These are phyloP conservation scores for Fusarium fracticaudum DNA, from an alignment of 2,329 filamentous ascomycete genomes.

Conservation along the genomic window DNA sequence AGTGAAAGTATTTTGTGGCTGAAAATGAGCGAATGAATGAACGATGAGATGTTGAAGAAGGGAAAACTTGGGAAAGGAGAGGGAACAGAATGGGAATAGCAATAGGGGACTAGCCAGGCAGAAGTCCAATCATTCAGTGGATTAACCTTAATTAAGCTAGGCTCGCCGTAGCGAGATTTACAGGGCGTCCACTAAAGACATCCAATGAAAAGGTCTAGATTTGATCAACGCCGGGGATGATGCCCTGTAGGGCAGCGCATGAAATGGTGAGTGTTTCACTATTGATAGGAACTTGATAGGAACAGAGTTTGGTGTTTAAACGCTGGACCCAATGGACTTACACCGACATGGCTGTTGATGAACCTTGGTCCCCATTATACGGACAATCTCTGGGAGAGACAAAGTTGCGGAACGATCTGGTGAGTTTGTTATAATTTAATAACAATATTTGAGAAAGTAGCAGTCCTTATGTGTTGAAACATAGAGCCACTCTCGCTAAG, in stretches of 20 bases:
- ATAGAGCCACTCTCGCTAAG: background rate
- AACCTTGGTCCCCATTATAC: background rate
- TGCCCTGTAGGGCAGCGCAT: background rate
- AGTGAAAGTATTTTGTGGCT: background rate
- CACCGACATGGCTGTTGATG: background rate
- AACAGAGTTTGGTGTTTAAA: background rate
- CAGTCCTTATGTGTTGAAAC: too few relatives aligned
- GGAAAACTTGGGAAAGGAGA: conserved; percentile 2
- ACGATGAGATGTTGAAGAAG: background rate
- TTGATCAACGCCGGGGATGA: background rate
- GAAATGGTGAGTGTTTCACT: background rate
- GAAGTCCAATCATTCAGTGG: background rate
- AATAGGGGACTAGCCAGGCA: background rate
- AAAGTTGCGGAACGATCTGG: background rate
- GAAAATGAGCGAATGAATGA: background rate
- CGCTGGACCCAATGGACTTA: background rate
- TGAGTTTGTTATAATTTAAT: rapidly evolving
- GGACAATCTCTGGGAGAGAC: rapidly evolving
- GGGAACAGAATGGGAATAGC: conserved; percentile 1
- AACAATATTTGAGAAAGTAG: background rate
- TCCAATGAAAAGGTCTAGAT: background rate
- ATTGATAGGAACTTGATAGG: background rate
- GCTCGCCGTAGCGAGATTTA: background rate
- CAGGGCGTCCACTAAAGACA: background rate
- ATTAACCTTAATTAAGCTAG: background rate